Evolutionary conservation across 2,329 filamentous ascomycete genomes (phyloP), one percentile per base, ranked within the genome.

Genomic region (Sporothrix luriei): DNA sequence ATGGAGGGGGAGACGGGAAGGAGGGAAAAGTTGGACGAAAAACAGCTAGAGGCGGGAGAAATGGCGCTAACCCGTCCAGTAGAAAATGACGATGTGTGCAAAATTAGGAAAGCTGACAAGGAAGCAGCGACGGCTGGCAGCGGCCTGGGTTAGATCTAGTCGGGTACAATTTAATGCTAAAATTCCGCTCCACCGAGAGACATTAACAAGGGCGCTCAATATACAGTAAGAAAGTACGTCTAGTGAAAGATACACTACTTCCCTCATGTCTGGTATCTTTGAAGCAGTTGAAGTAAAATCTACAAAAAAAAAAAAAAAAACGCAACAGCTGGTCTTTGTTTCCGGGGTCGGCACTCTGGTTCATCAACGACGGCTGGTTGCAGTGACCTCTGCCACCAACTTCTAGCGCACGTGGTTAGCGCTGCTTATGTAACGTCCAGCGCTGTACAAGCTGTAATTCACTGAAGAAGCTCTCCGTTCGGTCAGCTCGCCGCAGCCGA

Each of bases 41-140:
- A 69, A 59, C 51, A 59, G 62, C 52, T 59, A 61, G 46, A 67
- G 46, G 52, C 61, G 61, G 61, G 54, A 59, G 54, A 68, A 70
- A 68, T 9, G 65, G 59, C 69, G 66, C 69, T 70, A 70, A 51
- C 24, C 48, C 24, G 43, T 24, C 21, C 49, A 65, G 49, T 26
- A 68, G 54, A 64, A 67, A 67, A 70, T 70, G 66, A 67, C 69
- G 66, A 70, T 64, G 65, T 65, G 69, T 54, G 55, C 48, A 49
- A 33, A 67, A 62, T n/a, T n/a, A 24, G 29, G 33, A 26, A 68
- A 21, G 65, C 65, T 66, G 65, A n/a, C n/a, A 43, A 43, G 59
- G 38, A 64, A 64, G 40, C 59, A 48, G 14, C 40, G 40, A 48
- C 59, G 43, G 61, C 24, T 64, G 61, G 61, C 61, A 29, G 61